Percentiles rank a stretch among this genome's conserved stretches.
phyloP scores from a whole-genome alignment of 176 grass and related monocot species.

The Triticum aestivum region DNA sequence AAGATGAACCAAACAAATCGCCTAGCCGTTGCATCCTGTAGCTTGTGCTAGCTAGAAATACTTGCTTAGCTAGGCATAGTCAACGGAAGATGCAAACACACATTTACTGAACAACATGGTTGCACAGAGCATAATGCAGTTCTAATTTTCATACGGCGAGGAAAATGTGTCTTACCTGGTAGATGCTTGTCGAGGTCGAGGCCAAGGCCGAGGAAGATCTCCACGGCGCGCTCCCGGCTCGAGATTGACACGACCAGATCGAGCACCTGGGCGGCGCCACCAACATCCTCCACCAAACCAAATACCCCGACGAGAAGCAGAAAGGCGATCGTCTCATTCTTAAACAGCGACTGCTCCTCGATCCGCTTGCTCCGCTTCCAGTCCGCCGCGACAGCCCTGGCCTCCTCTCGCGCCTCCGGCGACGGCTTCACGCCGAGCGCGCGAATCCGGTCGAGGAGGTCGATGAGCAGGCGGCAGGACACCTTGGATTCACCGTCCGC shows the following conservation, averaged over 20 bases:
- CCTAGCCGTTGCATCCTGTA: not conserved
- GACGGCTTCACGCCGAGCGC: constrained; percentile 40
- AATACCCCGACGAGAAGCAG: constrained; percentile 44
- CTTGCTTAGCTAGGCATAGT: not conserved
- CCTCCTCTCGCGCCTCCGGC: constrained; percentile 35
- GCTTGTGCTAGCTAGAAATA: not conserved
- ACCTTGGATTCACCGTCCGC: constrained; percentile 19
- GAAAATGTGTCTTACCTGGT: constrained; percentile 23
- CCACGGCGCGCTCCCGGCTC: constrained; percentile 33
- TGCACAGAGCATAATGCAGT: not conserved
- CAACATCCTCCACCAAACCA: constrained; percentile 45
- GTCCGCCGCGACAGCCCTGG: constrained; percentile 34
- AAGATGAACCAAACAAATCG: not conserved
- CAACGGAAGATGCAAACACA: not conserved
- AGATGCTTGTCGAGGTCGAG: constrained; percentile 34
- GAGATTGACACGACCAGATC: constrained; percentile 37
- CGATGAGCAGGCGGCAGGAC: constrained; percentile 39
- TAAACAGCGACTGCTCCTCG: constrained; percentile 25
- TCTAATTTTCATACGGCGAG: not conserved
- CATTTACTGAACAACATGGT: not conserved
- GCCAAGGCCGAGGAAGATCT: constrained; percentile 35
- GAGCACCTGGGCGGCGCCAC: constrained; percentile 32
- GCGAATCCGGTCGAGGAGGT: constrained; percentile 33
- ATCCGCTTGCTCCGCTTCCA: constrained; percentile 46
- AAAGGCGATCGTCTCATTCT: constrained; percentile 43